Evolutionary conservation across 352 stramenopile genomes (phyloP).

Genomic region (Phytophthora hibernalis): DNA sequence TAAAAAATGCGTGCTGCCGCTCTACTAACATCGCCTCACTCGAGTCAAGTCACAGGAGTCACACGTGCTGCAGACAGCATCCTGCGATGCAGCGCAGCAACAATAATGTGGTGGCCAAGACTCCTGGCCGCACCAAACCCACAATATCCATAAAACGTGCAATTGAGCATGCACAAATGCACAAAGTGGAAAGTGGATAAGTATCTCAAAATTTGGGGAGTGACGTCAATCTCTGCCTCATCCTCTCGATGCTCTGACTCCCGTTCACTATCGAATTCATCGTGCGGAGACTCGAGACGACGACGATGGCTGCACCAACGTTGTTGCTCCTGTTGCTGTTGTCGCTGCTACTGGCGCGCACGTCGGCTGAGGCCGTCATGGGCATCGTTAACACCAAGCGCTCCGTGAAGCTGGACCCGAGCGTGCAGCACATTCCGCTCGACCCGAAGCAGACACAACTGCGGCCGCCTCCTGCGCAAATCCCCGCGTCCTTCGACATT

Average conservation of each 20-base stretch:
- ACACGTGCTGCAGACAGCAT: neutral
- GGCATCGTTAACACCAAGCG: slow-evolving; percentile 65
- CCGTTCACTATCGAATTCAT: slow-evolving; percentile 34
- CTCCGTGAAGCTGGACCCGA: slow-evolving; percentile 68
- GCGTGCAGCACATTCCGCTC: slow-evolving; percentile 78
- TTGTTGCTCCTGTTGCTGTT: slow-evolving; percentile 15
- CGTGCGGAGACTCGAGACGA: slow-evolving; percentile 19
- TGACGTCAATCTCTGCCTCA: slow-evolving; percentile 34
- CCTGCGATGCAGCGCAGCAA: neutral
- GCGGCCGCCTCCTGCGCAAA: slow-evolving; percentile 61
- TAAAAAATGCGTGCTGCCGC: slow-evolving; percentile 2
- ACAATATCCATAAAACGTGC: neutral
- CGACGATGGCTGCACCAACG: slow-evolving; percentile 9
- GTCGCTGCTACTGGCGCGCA: slow-evolving; percentile 18
- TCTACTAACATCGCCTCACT: neutral
- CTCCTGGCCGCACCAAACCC: neutral
- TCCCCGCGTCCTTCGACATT: slow-evolving; percentile 62
- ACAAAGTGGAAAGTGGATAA: slow-evolving; percentile 5
- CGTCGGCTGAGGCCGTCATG: slow-evolving; percentile 40
- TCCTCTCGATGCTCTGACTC: slow-evolving; percentile 20
- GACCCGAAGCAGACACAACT: slow-evolving; percentile 40
- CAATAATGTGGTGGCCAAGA: neutral
- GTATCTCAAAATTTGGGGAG: slow-evolving; percentile 1
- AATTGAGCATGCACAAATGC: slow-evolving; percentile 1
- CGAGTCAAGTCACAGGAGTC: neutral